Percentiles rank a stretch among this genome's conserved stretches.
Conservation (phyloP, 345 rosid species). For the Lepidium aucheri region DNA sequence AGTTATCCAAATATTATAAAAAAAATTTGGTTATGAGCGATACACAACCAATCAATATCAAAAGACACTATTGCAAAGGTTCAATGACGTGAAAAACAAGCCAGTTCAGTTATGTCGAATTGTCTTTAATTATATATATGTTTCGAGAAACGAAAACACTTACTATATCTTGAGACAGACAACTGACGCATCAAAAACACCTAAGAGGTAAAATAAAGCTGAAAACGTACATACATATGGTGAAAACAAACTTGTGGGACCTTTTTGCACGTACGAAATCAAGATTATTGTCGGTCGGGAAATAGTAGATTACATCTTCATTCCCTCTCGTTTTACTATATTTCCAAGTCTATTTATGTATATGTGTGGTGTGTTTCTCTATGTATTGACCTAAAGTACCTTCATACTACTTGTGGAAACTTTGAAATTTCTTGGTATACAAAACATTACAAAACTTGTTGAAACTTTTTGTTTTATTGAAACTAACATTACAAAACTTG, state of each 20-base stretch:
- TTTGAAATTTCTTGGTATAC: background rate
- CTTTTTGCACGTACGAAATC: background rate
- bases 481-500: too few relatives aligned
- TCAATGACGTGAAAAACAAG: background rate
- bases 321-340: background rate
- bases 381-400: background rate
- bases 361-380: background rate
- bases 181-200: constrained; percentile 13
- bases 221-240: background rate
- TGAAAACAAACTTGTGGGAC: background rate
- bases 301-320: background rate
- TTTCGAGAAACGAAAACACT: background rate
- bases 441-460: too few relatives aligned
- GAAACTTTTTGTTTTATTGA: too few relatives aligned
- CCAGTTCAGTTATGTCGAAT: background rate
- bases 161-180: background rate
- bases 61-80: too few relatives aligned
- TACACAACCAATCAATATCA: too few relatives aligned
- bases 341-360: background rate
- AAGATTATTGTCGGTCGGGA: background rate
- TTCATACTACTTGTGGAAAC: background rate
- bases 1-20: too few relatives aligned
- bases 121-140: background rate
- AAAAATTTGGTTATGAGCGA: too few relatives aligned
- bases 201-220: constrained; percentile 4